These are phyloP conservation scores for Pythium coloratum DNA, from an alignment of 352 stramenopile species.

Conservation along the genomic window DNA sequence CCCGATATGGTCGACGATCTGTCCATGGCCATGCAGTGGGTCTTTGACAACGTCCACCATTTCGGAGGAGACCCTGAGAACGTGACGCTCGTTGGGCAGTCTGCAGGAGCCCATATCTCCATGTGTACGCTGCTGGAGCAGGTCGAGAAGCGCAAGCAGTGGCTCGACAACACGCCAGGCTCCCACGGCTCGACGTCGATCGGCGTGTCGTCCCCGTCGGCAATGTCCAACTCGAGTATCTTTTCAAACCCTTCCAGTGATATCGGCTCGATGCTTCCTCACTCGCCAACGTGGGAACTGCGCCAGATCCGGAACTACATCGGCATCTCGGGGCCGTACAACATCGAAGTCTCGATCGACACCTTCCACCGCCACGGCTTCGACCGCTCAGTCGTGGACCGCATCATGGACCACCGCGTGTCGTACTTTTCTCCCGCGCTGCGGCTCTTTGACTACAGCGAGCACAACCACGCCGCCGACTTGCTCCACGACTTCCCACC, in stretches of 20 bases:
- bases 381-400: constrained; percentile 66
- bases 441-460: constrained; percentile 42
- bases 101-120: constrained; percentile 86
- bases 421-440: constrained; percentile 57
- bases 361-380: constrained; percentile 87
- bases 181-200: constrained; percentile 16
- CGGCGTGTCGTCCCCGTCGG: constrained; percentile 17
- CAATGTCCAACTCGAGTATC: constrained; percentile 33
- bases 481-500: constrained; percentile 51
- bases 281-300: constrained; percentile 58
- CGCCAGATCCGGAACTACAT: constrained; percentile 77
- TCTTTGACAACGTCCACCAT: constrained; percentile 77
- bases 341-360: constrained; percentile 72
- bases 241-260: constrained; percentile 36
- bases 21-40: constrained; percentile 84
- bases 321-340: constrained; percentile 87
- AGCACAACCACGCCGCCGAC: constrained; percentile 20
- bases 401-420: constrained; percentile 79
- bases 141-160: constrained; percentile 42
- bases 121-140: constrained; percentile 75
- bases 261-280: constrained; percentile 32
- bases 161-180: constrained; percentile 14
- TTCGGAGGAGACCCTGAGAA: constrained; percentile 87
- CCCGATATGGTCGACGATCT: constrained; percentile 90
- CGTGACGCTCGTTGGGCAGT: constrained; percentile 89